Evolutionary conservation across 768 basidiomycete species (phyloP), one percentile per base, ranked within the genome.

Genomic region (Boletellus emodensis): DNA sequence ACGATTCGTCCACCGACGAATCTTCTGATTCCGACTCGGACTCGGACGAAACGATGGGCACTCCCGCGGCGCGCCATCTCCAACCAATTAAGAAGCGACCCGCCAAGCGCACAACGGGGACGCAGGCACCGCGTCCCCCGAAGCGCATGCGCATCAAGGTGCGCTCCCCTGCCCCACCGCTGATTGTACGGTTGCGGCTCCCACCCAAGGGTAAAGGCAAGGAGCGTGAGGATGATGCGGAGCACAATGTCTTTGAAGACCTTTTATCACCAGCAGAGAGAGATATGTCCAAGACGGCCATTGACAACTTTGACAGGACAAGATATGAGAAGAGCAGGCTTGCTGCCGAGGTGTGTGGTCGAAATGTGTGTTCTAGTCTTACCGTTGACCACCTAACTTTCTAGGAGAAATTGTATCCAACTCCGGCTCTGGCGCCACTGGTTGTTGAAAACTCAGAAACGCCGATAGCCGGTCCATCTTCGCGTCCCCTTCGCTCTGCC

Each of bases 211-310:
- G 80, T 28, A 87, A 87, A 64, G 81, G 81, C 30, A 85, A 82
- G 62, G 83, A 83, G 36, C 77, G 78, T 15, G 86, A 90, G 47
- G 84, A 85, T 9, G 84, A 84, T 7, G 72, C 74, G 24, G 66
- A 69, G 11, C 67, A 71, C 38, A 84, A 85, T 22, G 73, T 93
- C 44, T 97, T 94, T 61, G 94, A 96, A 41, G 94, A 93, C 18
- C 76, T 95, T 36, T 75, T 98, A 33, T 68, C 67, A 13, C 68
- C 75, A 2, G 74, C 74, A 15, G 87, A 95, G 48, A 80, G 90
- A 33, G 90, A 92, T 62, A 84, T 78, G 39, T 70, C 75, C 18
- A 84, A 81, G 62, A 92, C 93, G 8, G 65, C 66, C 0, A 86
- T 94, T 24, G 65, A 68, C 4, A 68, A 70, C 28, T 56, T 59